phyloP scores from a whole-genome alignment of 352 stramenopile species.

The Aphanomyces invadans region DNA sequence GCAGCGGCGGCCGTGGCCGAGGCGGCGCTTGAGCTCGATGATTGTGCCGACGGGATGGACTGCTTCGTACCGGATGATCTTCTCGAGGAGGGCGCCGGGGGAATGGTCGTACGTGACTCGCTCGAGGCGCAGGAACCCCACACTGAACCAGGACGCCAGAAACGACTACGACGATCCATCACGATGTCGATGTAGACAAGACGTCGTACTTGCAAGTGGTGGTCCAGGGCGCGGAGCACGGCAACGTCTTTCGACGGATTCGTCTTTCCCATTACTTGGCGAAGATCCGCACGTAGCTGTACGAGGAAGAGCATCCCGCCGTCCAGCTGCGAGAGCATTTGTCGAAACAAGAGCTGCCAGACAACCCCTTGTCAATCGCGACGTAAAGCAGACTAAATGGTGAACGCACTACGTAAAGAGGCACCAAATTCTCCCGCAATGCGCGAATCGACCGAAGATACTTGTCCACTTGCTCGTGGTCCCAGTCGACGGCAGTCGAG shows the following conservation, averaged over 20 bases:
- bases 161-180: constrained; percentile 42
- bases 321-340: constrained; percentile 73
- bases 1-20: constrained; percentile 80
- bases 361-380: neutral
- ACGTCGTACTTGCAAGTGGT: constrained; percentile 50
- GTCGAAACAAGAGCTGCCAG: constrained; percentile 67
- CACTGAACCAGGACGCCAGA: constrained; percentile 88
- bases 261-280: constrained; percentile 36
- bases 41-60: constrained; percentile 92
- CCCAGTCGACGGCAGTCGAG: constrained; percentile 49
- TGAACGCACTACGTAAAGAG: constrained; percentile 4
- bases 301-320: constrained; percentile 79
- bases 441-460: constrained; percentile 67
- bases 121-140: constrained; percentile 85
- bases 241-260: constrained; percentile 34
- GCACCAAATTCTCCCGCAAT: constrained; percentile 45
- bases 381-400: neutral
- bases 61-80: constrained; percentile 92
- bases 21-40: constrained; percentile 86
- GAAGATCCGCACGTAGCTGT: constrained; percentile 61
- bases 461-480: constrained; percentile 61
- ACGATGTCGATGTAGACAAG: neutral
- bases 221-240: constrained; percentile 58
- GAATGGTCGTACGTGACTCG: constrained; percentile 92
- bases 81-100: constrained; percentile 88